A percentile compares a stretch with the other conserved stretches of the same genome.
Conservation (phyloP, 768 basidiomycete genomes). For the Boletales sp. region DNA sequence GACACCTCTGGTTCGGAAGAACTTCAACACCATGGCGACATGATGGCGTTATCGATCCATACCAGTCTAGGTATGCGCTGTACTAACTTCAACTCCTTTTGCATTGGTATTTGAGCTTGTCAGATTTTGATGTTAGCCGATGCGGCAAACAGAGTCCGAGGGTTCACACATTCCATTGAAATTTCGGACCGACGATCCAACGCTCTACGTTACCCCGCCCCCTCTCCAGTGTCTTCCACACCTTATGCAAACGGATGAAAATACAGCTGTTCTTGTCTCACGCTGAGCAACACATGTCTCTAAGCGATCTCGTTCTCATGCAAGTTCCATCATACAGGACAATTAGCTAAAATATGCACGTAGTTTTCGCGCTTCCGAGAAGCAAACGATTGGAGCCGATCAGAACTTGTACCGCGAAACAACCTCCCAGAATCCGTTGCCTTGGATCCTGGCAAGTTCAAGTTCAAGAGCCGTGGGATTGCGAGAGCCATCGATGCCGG, state of each 20-base stretch:
- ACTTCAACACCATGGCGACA: no score
- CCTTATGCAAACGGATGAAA: no score
- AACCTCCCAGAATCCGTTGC: constrained; percentile 46
- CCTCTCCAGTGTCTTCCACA: no score
- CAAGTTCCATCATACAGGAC: neutral
- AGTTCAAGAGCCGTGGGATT: constrained; percentile 48
- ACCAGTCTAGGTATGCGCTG: no score
- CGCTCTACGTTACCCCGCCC: no score
- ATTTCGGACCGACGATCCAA: no score
- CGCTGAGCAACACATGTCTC: neutral
- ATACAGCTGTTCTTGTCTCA: neutral
- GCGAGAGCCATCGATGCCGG: constrained; percentile 44
- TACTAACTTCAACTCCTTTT: no score
- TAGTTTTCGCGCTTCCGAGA: neutral
- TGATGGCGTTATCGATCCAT: no score
- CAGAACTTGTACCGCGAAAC: constrained; percentile 38
- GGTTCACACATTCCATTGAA: no score
- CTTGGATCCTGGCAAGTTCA: constrained; percentile 50
- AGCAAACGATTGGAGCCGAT: neutral
- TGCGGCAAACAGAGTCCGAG: neutral
- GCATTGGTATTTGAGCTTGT: neutral
- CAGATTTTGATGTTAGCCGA: neutral
- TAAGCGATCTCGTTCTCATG: neutral
- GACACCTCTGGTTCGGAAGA: no score
- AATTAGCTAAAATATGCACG: neutral